Evolutionary conservation across 169 alveolate genomes (phyloP).

Genomic region (Eimeria nieschulzi): DNA sequence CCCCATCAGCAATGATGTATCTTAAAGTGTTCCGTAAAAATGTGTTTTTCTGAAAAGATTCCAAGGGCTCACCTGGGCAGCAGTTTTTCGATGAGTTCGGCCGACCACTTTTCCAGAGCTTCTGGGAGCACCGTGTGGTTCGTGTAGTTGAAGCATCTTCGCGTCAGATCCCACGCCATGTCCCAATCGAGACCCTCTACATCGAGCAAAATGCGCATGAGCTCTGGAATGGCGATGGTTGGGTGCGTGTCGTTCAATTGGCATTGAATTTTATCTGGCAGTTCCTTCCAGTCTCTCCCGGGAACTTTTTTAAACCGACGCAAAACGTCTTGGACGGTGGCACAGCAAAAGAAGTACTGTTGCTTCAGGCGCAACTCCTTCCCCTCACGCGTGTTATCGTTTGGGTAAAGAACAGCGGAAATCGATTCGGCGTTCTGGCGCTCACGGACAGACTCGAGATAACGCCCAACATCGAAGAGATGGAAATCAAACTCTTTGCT

Average conservation of each 20-base stretch:
- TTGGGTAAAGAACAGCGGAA: conserved; percentile 96
- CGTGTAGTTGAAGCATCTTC: conserved; percentile 90
- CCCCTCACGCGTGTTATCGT: conserved; percentile 92
- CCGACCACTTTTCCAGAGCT: conserved; percentile 97
- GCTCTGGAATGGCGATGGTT: conserved; percentile 94
- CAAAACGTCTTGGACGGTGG: conserved; percentile 89
- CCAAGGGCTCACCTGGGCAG: conserved; percentile 87
- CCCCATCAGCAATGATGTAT: too few species aligned
- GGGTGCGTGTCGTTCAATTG: conserved; percentile 97
- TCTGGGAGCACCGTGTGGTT: conserved; percentile 98
- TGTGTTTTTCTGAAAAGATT: neutral
- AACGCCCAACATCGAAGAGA: conserved; percentile 92
- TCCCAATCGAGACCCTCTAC: conserved; percentile 91
- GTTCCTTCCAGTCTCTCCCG: conserved; percentile 89
- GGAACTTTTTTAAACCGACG: conserved; percentile 87
- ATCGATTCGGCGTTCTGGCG: conserved; percentile 94
- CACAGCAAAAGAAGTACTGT: conserved; percentile 95
- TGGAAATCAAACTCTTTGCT: conserved; percentile 93
- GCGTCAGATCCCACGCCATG: conserved; percentile 92
- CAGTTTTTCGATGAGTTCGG: conserved; percentile 88
- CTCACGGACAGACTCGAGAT: conserved; percentile 90
- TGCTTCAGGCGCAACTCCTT: conserved; percentile 95
- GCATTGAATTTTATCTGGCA: conserved; percentile 88
- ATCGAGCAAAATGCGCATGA: conserved; percentile 93
- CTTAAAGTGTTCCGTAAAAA: too few species aligned